A percentile compares a stretch with the other conserved stretches of the same genome.
Conservation (phyloP, 306 rosid genomes). For the Aeschynomene evenia region DNA sequence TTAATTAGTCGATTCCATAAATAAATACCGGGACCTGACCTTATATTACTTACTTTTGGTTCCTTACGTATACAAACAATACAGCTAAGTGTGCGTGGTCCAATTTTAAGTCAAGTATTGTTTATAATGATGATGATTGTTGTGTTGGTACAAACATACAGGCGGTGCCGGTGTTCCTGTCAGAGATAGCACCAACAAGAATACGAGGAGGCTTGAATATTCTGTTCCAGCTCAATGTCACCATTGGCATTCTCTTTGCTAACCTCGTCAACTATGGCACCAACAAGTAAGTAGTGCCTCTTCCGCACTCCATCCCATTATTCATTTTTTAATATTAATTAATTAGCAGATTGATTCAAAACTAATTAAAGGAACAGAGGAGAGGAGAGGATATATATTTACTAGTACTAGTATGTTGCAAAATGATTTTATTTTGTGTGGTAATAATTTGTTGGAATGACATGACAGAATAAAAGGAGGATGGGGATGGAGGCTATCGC, state of each 20-base stretch:
- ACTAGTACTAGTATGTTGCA: too few relatives aligned
- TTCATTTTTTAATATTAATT: too few relatives aligned
- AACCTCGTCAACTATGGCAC: conserved; percentile 82
- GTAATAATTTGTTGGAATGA: too few relatives aligned
- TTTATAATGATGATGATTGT: too few relatives aligned
- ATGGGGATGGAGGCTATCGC: conserved; percentile 97
- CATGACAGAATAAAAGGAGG: conserved; percentile 67
- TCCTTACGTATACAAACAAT: not conserved
- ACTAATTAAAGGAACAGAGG: not conserved
- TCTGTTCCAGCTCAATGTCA: conserved; percentile 76
- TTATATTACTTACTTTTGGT: conserved; percentile 12
- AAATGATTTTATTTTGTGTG: too few relatives aligned
- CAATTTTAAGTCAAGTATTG: too few relatives aligned
- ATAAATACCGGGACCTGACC: conserved; percentile 12
- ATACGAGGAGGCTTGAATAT: conserved; percentile 93
- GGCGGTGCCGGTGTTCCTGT: conserved; percentile 94
- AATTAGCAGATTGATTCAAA: too few relatives aligned
- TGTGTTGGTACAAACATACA: conserved; percentile 10
- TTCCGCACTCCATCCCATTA: too few relatives aligned
- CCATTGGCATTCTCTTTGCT: conserved; percentile 88
- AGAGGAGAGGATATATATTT: too few relatives aligned
- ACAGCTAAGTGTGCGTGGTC: not conserved
- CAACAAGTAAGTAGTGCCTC: conserved; percentile 62
- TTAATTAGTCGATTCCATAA: not conserved
- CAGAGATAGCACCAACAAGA: conserved; percentile 94